Base-by-base conservation (phyloP, 2,329 filamentous ascomycete species). In the Diaporthe nobilis region DNA sequence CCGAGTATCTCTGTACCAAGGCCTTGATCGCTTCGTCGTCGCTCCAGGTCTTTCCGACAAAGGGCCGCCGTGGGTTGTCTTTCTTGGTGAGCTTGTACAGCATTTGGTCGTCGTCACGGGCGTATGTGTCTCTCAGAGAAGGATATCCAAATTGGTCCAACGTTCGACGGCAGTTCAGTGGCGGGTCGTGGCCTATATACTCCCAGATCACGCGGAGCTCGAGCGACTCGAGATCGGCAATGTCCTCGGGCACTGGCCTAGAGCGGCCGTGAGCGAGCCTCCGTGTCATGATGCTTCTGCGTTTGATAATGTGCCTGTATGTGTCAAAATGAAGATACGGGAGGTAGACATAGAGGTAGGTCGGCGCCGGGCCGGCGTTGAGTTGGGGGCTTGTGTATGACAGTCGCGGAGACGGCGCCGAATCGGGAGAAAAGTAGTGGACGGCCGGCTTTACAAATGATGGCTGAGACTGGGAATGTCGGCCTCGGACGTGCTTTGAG, bases 321-420 rank as follows among this genome's bases (percentile, higher is more conserved):
- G 90, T 91, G 78, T 93, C 91, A 80, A 91, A 93, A 77, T 93
- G 91, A 0, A 93, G 86, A 78, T 92, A 92, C 0, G 90, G 90
- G 0, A 92, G 81, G 74, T 89, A 90, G 0, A 90, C 80, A 49
- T 88, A 90, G 0, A 90, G 84, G 71, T 86, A 87, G 12, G 58
- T 80, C 1, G 79, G 78, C 15, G 31, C 53, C 5, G 57, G 57
- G 15, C 68, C 77, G 51, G 72, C 63, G 8, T 68, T 74, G 7
- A 58, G 53, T 20, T 71, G 61, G 12, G 75, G 76, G 31, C 76
- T 51, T 7, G 78, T 70, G 12, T 78, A 74, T 2, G 78, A 78
- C 22, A 76, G 72, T 42, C 79, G 76, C 9, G 81, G 81, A 7
- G 81, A 81, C 1, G 71, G 60, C 3, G 76, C 71, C 25, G 80